A percentile compares a stretch with the other conserved stretches of the same genome.
Conservation (phyloP, 352 stramenopile species). For the Globisporangium cystogenes region DNA sequence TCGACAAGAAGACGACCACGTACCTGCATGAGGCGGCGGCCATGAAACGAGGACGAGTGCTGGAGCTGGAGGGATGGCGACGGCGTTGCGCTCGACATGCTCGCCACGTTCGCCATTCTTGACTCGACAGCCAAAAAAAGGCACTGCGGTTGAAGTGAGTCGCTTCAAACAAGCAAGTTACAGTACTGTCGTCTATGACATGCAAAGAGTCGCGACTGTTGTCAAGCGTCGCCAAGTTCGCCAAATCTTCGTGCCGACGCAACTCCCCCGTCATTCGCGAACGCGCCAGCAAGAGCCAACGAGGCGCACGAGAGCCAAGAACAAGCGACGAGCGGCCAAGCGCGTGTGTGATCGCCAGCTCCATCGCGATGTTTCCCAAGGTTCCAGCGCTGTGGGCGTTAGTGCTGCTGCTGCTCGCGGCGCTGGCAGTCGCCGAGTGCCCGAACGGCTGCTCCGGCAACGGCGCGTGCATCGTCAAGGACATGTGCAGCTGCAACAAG, state of each 20-base stretch:
- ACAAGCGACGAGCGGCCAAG: too few species aligned
- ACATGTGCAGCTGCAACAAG: slow-evolving; percentile 85
- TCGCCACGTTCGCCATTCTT: background rate
- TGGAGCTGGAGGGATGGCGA: background rate
- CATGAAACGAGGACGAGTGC: slow-evolving; percentile 15
- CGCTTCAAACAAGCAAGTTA: too few species aligned
- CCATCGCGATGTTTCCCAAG: background rate
- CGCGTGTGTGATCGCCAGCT: too few species aligned
- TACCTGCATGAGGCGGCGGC: slow-evolving; percentile 34
- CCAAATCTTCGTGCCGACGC: too few species aligned
- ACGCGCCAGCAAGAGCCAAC: too few species aligned
- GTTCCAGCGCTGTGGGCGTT: slow-evolving; percentile 10
- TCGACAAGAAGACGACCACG: background rate
- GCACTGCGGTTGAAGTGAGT: too few species aligned
- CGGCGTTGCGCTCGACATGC: slow-evolving; percentile 2
- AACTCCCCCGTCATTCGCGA: too few species aligned
- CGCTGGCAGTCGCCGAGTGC: slow-evolving; percentile 37
- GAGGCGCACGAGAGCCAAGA: too few species aligned
- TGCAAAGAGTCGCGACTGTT: too few species aligned
- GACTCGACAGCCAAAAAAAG: too few species aligned
- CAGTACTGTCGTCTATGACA: too few species aligned
- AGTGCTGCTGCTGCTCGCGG: slow-evolving; percentile 17
- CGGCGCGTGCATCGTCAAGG: slow-evolving; percentile 72
- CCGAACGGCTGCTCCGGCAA: slow-evolving; percentile 80
- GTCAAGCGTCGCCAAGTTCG: too few species aligned